Conservation (phyloP, 2,329 filamentous ascomycete species). For the Fusarium tuaranense region DNA sequence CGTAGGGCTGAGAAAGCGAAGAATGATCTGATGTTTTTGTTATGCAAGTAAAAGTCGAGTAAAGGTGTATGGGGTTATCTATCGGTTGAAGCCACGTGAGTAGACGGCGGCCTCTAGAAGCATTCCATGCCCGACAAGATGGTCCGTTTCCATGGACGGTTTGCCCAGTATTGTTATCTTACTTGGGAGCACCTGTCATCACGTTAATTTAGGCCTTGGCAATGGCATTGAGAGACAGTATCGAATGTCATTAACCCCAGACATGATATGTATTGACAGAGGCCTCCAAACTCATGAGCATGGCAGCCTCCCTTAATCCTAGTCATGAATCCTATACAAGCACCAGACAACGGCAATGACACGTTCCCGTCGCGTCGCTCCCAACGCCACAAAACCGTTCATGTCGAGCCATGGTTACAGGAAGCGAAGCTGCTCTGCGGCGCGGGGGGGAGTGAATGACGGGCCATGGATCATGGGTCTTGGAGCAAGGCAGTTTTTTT, state of each 20-base stretch:
- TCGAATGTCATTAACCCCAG: neutral
- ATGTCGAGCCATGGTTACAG: conserved; percentile 23
- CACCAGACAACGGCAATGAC: neutral
- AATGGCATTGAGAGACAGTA: neutral
- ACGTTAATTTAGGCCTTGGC: neutral
- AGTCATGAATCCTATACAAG: neutral
- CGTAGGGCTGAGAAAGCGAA: conserved; percentile 2
- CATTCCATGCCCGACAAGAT: neutral
- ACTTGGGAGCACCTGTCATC: neutral
- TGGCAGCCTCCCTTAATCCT: neutral
- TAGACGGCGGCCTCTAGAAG: neutral
- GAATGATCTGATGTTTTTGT: neutral
- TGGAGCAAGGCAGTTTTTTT: neutral
- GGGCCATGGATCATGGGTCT: neutral
- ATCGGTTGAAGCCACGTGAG: neutral
- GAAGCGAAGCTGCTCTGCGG: neutral
- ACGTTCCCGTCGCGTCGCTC: neutral
- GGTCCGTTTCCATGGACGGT: neutral
- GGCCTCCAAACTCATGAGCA: neutral
- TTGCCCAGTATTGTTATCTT: neutral
- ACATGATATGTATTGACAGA: neutral
- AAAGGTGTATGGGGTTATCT: neutral
- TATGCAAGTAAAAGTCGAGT: neutral
- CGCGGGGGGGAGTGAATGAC: neutral
- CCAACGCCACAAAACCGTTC: conserved; percentile 1